Evolutionary conservation across 2,329 filamentous ascomycete genomes (phyloP).

Genomic region (Metarhizium humberi): DNA sequence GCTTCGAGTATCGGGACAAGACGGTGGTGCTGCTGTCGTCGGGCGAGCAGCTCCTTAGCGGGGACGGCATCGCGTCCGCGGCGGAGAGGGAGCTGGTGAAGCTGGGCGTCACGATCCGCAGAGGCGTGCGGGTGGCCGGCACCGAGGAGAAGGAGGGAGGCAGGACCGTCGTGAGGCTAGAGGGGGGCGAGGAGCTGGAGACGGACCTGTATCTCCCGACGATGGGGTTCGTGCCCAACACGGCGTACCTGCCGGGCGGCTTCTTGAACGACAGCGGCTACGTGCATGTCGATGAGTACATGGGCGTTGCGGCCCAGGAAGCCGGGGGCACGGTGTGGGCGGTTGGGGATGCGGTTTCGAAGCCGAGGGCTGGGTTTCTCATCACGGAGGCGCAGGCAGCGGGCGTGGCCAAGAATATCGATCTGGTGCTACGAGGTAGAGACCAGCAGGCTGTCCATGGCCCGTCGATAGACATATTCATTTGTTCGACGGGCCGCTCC

Average conservation of each 20-base stretch:
- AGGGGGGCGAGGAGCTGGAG: slow-evolving; percentile 33
- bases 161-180: slow-evolving; percentile 38
- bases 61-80: slow-evolving; percentile 32
- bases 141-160: slow-evolving; percentile 20
- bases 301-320: slow-evolving; percentile 32
- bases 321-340: slow-evolving; percentile 38
- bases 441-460: slow-evolving; percentile 33
- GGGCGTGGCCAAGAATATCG: slow-evolving; percentile 44
- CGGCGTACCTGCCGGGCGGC: slow-evolving; percentile 37
- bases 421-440: slow-evolving; percentile 35
- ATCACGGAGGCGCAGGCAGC: slow-evolving; percentile 48
- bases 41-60: slow-evolving; percentile 30
- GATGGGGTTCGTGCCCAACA: slow-evolving; percentile 45
- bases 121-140: slow-evolving; percentile 29
- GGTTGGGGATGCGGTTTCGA: slow-evolving; percentile 42
- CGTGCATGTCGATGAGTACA: slow-evolving; percentile 40
- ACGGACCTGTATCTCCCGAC: slow-evolving; percentile 51
- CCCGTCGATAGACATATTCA: slow-evolving; percentile 38
- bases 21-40: slow-evolving; percentile 38
- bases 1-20: slow-evolving; percentile 39
- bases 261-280: slow-evolving; percentile 35
- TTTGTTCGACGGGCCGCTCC: slow-evolving; percentile 38
- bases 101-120: slow-evolving; percentile 40
- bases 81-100: slow-evolving; percentile 40
- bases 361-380: slow-evolving; percentile 47